Evolutionary conservation across 495 filamentous ascomycete species (phyloP), one percentile per base, ranked within the genome.

Genomic region (Amphirosellinia nigrospora): DNA sequence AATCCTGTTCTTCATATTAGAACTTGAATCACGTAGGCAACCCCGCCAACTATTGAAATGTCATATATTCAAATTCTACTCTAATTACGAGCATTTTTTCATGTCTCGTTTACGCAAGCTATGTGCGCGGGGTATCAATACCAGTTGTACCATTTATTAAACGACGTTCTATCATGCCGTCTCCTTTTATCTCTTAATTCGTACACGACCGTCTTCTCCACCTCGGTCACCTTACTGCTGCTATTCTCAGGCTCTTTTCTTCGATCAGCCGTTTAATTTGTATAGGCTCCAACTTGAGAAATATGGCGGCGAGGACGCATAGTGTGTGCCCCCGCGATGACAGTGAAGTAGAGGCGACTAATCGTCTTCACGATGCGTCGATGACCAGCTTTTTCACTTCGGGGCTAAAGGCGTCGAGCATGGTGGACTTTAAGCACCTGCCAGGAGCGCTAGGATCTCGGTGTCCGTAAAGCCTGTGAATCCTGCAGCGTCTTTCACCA

Each of bases 301-400:
- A 65, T n/a, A 65, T 2, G 30, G 63, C 41, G n/a, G 63, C 63
- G 43, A 74, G 70, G 60, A 81, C 75, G 23, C 71, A 45, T 19
- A 87, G 13, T 0, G 79, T 76, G n/a, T 0, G 83, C 86, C 0
- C 79, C 84, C 3, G 73, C 71, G 28, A 87, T 77, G 36, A 82
- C 79, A 5, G 86, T 74, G n/a, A 81, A 80, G 70, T 87, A 88
- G 0, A 81, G 79, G 62, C 80, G 79, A 8, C 75, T 73, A 73
- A 86, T 84, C 2, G 82, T 79, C 23, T 71, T 53, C 15, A 86
- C 80, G 43, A 87, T 83, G 79, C 83, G 19, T 77, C 67, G 26
- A 87, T 45, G 1, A 84, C 84, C 26, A 78, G 55, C 4, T 52
- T 19, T 48, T 73, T 73, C 1, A 77, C 69, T 1, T 77, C 73